Evolutionary conservation across 148 eudicot species (phyloP), one percentile per base, ranked within the genome.

Genomic region (Camellia sinensis): DNA sequence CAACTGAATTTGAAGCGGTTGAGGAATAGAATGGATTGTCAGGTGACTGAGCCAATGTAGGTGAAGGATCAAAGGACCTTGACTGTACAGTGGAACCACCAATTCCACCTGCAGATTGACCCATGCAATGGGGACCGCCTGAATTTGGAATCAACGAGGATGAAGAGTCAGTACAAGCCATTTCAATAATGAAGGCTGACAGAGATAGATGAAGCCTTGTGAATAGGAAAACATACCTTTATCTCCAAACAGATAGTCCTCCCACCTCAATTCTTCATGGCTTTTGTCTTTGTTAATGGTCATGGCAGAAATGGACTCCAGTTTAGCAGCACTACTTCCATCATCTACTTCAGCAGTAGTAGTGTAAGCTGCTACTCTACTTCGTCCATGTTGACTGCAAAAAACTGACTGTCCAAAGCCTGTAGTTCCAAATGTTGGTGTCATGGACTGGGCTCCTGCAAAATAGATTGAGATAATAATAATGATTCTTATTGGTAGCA

Each of bases 151-250:
- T 67, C 50, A 81, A 70, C 18, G 21, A n/a, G 45, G 61, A 64
- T 10, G 19, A 77, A 10, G 21, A 17, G 44, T 61, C 62, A 14
- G 0, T 78, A 40, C 29, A 18, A 10, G 18, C 43, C 53, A 17
- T 65, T 18, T 52, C n/a, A 17, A 46, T 40, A 52, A 21, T 3
- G 7, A 71, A 70, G 10, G 17, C 3, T 50, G 17, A 29, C 53
- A 22, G 66, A 29, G 44, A 75, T n/a, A 21, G 79, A 48, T 46
- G 22, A 45, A 75, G 40, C 17, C 41, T 60, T 41, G 14, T 41
- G 37, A 29, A 7, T 17, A 71, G 40, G 15, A 74, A 83, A 71
- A 68, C 66, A 70, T 82, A 87, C 93, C 92, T 83, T 79, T 75
- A 67, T 80, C 79, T 62, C 71, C 68, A 0, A 53, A 71, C 37